Evolutionary conservation across 2,329 filamentous ascomycete species (phyloP).

Genomic region (Alternaria viburni): DNA sequence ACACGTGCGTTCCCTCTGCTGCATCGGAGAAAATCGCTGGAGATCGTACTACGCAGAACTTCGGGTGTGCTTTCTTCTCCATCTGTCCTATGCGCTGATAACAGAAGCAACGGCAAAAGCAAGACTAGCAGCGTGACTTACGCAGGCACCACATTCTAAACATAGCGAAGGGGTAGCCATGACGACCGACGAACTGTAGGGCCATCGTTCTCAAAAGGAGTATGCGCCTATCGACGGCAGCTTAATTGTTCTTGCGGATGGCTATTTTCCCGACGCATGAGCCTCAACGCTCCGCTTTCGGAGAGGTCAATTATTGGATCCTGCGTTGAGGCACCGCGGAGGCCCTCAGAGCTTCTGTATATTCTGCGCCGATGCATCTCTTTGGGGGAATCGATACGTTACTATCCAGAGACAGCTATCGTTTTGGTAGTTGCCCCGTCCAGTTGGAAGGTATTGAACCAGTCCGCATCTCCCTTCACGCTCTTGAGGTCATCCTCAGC

Average conservation of each 20-base stretch:
- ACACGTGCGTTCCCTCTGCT: not conserved
- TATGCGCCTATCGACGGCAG: not conserved
- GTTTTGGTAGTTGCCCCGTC: not conserved
- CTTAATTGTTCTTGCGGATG: not conserved
- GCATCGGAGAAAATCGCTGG: not conserved
- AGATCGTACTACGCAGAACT: not conserved
- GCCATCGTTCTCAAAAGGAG: not conserved
- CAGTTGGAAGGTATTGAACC: not conserved
- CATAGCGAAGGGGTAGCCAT: not conserved
- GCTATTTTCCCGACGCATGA: not conserved
- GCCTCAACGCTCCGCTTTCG: not conserved
- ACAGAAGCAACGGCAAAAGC: not conserved
- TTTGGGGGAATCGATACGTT: not conserved
- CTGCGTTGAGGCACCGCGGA: not conserved
- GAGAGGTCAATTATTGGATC: not conserved
- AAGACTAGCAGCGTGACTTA: not conserved
- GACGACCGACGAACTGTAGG: not conserved
- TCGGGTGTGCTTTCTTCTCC: not conserved
- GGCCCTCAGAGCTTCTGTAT: not conserved
- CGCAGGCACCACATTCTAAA: not conserved
- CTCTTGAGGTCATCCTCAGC: not conserved
- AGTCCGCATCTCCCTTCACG: not conserved
- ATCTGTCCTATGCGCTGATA: not conserved
- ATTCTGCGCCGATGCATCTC: not conserved
- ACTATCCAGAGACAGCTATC: not conserved